Evolutionary conservation across 2,329 filamentous ascomycete species (phyloP).

Genomic region (Nothophaeocryptopus gaeumannii): DNA sequence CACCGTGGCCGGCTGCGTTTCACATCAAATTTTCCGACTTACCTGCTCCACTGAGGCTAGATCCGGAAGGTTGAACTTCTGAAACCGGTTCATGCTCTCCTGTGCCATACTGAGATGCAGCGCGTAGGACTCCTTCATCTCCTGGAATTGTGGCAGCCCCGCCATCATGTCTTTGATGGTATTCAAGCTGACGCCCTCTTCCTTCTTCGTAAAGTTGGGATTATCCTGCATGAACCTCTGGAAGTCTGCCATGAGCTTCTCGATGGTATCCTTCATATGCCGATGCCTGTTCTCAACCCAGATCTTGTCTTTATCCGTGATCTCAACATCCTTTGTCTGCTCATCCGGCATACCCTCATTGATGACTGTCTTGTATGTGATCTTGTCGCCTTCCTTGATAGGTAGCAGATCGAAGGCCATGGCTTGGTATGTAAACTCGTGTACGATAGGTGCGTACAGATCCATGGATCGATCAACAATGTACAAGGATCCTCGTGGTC

Average conservation of each 20-base stretch:
- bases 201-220: slow-evolving; percentile 78
- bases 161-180: slow-evolving; percentile 97
- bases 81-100: slow-evolving; percentile 92
- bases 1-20: no score
- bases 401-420: slow-evolving; percentile 94
- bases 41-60: slow-evolving; percentile 83
- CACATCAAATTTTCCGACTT: slow-evolving; percentile 5
- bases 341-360: slow-evolving; percentile 70
- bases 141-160: slow-evolving; percentile 87
- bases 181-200: slow-evolving; percentile 69
- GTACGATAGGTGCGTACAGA: slow-evolving; percentile 77
- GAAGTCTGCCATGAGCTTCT: slow-evolving; percentile 89
- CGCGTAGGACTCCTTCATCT: slow-evolving; percentile 92
- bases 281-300: slow-evolving; percentile 93
- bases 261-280: slow-evolving; percentile 98
- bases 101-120: slow-evolving; percentile 95
- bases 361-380: slow-evolving; percentile 76
- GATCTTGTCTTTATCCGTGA: slow-evolving; percentile 84
- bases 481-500: slow-evolving; percentile 78
- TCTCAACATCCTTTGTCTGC: slow-evolving; percentile 86
- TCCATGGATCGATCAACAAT: slow-evolving; percentile 95
- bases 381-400: slow-evolving; percentile 83
- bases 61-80: slow-evolving; percentile 78
- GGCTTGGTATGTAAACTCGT: slow-evolving; percentile 97
- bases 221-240: slow-evolving; percentile 88